phyloP scores from a whole-genome alignment of 805 yeast genomes.

The Lipomyces lipofer region DNA sequence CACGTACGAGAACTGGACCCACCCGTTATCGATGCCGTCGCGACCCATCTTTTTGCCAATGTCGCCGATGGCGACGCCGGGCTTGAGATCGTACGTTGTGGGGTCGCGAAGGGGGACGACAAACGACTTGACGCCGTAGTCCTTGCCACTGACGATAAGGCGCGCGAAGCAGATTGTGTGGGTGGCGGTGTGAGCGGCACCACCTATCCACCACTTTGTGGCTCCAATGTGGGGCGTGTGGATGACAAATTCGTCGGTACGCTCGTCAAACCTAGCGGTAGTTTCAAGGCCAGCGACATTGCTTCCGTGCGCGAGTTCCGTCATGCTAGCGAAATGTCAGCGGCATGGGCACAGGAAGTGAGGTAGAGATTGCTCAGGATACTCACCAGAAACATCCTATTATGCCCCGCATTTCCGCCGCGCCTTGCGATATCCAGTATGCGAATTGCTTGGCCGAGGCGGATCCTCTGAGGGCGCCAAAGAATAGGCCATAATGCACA shows the following conservation, averaged over 20 bases:
- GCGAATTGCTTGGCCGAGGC: constrained; percentile 82
- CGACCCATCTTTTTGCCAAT: constrained; percentile 96
- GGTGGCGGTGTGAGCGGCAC: constrained; percentile 93
- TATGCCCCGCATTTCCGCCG: constrained; percentile 40
- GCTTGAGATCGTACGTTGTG: constrained; percentile 61
- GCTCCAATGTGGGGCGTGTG: constrained; percentile 91
- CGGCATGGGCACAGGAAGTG: too few relatives aligned
- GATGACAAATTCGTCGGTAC: constrained; percentile 66
- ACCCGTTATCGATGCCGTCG: constrained; percentile 93
- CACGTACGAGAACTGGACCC: constrained; percentile 89
- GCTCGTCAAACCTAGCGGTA: constrained; percentile 75
- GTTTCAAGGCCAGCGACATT: constrained; percentile 93
- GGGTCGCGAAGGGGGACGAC: constrained; percentile 85
- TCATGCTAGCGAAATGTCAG: too few relatives aligned
- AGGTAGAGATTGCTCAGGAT: too few relatives aligned
- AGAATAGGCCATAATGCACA: constrained; percentile 82
- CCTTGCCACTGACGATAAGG: constrained; percentile 74
- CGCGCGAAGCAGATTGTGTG: constrained; percentile 87
- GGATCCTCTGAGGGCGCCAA: constrained; percentile 78
- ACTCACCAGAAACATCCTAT: constrained; percentile 92
- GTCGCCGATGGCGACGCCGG: constrained; percentile 86
- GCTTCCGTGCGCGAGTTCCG: constrained; percentile 90
- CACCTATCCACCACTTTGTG: constrained; percentile 99
- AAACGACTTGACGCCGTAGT: constrained; percentile 89
- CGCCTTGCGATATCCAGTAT: constrained; percentile 69